A percentile compares a stretch with the other conserved stretches of the same genome.
These are phyloP conservation scores for Suhomyces wounanorum DNA, from an alignment of 1,139 yeast genomes.

Conservation along the genomic window DNA sequence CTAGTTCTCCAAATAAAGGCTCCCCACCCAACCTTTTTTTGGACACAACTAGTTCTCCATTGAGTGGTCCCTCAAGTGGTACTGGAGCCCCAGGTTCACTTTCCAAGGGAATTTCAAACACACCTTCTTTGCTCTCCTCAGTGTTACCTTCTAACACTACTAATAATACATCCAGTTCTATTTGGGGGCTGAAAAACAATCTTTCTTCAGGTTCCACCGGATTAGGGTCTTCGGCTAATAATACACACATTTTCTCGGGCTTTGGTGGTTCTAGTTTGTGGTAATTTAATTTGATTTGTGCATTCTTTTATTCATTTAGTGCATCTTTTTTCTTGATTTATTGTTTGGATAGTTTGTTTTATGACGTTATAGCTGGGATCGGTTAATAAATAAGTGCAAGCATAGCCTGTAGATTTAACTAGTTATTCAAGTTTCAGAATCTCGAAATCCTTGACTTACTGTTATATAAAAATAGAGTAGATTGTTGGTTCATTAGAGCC, in stretches of 20 bases:
- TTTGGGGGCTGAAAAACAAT: conserved; percentile 18
- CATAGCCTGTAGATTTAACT: not conserved
- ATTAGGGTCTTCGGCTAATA: conserved; percentile 12
- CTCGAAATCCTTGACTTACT: too few relatives aligned
- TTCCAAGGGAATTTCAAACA: conserved; percentile 12
- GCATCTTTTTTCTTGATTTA: conserved; percentile 3
- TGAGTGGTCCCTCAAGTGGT: conserved; percentile 8
- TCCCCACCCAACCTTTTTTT: conserved; percentile 34
- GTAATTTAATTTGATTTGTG: conserved; percentile 10
- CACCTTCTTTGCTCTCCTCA: conserved; percentile 15
- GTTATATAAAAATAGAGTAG: too few relatives aligned
- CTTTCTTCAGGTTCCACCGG: conserved; percentile 13
- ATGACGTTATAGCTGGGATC: conserved; percentile 6
- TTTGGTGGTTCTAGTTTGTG: conserved; percentile 20
- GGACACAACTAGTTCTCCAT: conserved; percentile 18
- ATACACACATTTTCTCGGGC: conserved; percentile 16
- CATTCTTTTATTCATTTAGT: conserved; percentile 6
- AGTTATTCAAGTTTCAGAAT: too few relatives aligned
- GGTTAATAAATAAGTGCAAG: conserved; percentile 5
- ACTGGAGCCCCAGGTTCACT: conserved; percentile 6
- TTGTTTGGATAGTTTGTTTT: conserved; percentile 11
- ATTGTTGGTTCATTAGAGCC: too few relatives aligned
- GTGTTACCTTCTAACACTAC: conserved; percentile 11
- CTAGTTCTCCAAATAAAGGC: conserved; percentile 18
- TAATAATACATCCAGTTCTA: conserved; percentile 14